Evolutionary conservation across 1,284 basidiomycete genomes (phyloP), one percentile per base, ranked within the genome.

Genomic region (Cryptococcus neoformans): DNA sequence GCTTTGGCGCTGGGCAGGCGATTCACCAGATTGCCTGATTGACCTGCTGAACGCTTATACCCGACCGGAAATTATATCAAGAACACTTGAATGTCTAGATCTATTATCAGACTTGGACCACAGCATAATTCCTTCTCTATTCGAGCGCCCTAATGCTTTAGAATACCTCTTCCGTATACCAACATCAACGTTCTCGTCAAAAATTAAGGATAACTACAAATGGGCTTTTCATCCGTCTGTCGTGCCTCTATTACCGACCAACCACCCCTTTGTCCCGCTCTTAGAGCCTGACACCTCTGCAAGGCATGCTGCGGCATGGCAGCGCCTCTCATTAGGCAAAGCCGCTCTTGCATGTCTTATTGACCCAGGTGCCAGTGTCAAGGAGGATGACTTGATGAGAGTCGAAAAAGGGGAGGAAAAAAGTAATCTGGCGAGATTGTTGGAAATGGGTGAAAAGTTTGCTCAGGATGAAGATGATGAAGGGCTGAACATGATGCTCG

Each of bases 1-100:
- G 64, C 49, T 63, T 8, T 58, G 53, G 34, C 44, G 49, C 6
- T 66, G 64, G 64, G 55, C 56, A 17, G 63, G 63, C 11, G 54
- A 44, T 11, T 35, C 38, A 28, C 34, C 48, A 5, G 34, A 12
- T 3, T 53, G 45, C 6, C 35, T 63, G 16, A 16, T 63, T 2
- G 37, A 51, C 21, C 8, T 56, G 1, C 14, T 58, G 14, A 49
- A 37, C 1, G 38, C 52, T n/a, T 44, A 37, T 16, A 28, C 39
- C 2, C 49, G 47, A 17, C 3, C 17, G 4, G 28, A 16, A 3
- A 34, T 57, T 9, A 45, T 47, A 14, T 21, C 47, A 11, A 54
- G 62, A 9, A 56, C 59, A 1, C 11, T 60, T 16, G 55, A 59
- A 1, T 62, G 59, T 35, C 49, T 63, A 12, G 49, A 54, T 14